These are phyloP conservation scores for Penicillium diatomitis DNA, from an alignment of 495 filamentous ascomycete genomes.

Conservation along the genomic window DNA sequence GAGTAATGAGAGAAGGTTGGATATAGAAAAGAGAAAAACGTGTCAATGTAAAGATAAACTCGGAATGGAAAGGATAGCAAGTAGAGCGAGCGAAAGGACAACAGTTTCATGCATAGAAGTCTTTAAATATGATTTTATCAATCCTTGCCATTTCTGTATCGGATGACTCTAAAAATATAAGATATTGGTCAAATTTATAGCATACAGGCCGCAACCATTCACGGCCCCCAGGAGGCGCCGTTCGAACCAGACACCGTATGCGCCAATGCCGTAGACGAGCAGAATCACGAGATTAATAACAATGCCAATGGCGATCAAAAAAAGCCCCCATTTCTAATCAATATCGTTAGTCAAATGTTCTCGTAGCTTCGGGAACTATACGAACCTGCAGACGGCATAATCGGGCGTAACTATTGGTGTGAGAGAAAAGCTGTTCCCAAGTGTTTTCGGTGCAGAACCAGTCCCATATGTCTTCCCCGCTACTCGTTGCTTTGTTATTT, in stretches of 20 bases:
- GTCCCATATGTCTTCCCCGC: conserved; percentile 86
- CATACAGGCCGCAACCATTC: conserved; percentile 89
- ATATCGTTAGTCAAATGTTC: not conserved
- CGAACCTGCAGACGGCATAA: conserved; percentile 88
- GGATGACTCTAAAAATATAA: no score
- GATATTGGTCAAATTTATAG: no score
- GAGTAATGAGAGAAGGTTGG: no score
- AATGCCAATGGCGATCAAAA: conserved; percentile 95
- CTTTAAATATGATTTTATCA: no score
- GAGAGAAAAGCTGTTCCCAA: conserved; percentile 59
- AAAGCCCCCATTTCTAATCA: conserved; percentile 81
- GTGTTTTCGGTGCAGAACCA: conserved; percentile 91
- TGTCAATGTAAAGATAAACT: no score
- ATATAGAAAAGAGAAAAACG: no score
- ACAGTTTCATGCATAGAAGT: no score
- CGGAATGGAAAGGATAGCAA: no score
- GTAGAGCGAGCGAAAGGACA: no score
- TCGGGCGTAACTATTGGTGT: conserved; percentile 80
- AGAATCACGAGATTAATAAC: conserved; percentile 89
- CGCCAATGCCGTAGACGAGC: conserved; percentile 82
- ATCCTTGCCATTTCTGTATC: no score
- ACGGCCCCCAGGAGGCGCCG: conserved; percentile 89
- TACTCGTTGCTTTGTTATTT: conserved; percentile 57
- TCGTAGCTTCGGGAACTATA: not conserved
- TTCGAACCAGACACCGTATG: conserved; percentile 95